Evolutionary conservation across 2,329 filamentous ascomycete genomes (phyloP), one percentile per base, ranked within the genome.

Genomic region (Fusarium sp.): DNA sequence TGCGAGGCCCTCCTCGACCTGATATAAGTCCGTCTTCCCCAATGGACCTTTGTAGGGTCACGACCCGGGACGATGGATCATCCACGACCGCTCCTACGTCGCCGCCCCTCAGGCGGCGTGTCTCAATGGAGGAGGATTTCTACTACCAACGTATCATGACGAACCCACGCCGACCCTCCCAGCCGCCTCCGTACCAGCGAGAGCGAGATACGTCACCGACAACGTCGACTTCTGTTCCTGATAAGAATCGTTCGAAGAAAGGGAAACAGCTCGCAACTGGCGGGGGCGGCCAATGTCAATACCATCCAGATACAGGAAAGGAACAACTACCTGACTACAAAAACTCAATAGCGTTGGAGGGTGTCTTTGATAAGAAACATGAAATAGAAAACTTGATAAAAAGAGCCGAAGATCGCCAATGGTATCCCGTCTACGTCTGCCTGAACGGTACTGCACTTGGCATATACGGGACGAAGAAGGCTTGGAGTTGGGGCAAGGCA

Each of bases 401-500:
- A 70, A 78, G 84, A 41, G 83, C 87, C 38, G 78, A 83, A 59
- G 82, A 87, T 67, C 82, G 87, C 38, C 84, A 85, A 63, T 91
- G 88, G 88, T 79, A 81, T 63, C 80, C 84, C 51, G 82, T 85
- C 19, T 88, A 86, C 57, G 85, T 87, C 15, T 79, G 85, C 7
- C 79, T 93, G 25, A 83, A 85, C 66, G 90, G 90, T 9, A 92
- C 90, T 1, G 83, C 87, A 36, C 80, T 93, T 63, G 84, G 82
- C 69, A 77, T 93, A 25, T 81, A 91, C 76, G 81, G 83, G 47
- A 79, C 84, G 49, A 90, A 89, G 74, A 82, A 82, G 65, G 80
- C 84, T 47, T 79, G 82, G 69, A 78, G 77, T 25, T 80, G 80
- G 76, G 80, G 81, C 55, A 78, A 76, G 69, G 79, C 74, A 52